These are phyloP conservation scores for Phytophthora pluvialis DNA, from an alignment of 352 stramenopile species.

Conservation along the genomic window DNA sequence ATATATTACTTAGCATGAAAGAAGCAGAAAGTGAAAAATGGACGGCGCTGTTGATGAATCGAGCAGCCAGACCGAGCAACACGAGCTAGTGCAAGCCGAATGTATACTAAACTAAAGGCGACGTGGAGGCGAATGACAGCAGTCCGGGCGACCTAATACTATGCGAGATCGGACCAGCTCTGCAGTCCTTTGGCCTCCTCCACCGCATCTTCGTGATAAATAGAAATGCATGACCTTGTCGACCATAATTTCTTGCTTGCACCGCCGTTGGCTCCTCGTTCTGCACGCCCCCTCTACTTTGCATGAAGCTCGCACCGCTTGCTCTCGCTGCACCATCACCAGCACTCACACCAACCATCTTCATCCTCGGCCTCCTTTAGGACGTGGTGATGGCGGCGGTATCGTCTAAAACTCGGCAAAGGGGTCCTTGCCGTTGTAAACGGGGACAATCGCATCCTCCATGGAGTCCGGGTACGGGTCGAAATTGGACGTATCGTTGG, in stretches of 20 bases:
- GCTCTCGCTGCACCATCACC: constrained; percentile 18
- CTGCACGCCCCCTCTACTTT: constrained; percentile 15
- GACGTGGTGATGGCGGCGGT: constrained; percentile 10
- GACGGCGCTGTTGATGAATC: constrained; percentile 9
- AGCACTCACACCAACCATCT: constrained; percentile 12
- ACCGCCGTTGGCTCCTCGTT: constrained; percentile 13
- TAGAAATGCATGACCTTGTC: constrained; percentile 41
- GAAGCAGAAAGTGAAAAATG: constrained; percentile 29
- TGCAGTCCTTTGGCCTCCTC: constrained; percentile 4
- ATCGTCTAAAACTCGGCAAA: constrained; percentile 92
- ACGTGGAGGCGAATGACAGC: constrained; percentile 13
- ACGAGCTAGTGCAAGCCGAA: constrained; percentile 29
- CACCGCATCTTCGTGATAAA: constrained; percentile 36
- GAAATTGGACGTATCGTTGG: constrained; percentile 97
- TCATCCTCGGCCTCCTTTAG: constrained; percentile 13
- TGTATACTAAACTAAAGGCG: constrained; percentile 41
- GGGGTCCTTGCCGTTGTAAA: constrained; percentile 93
- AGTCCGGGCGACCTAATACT: constrained; percentile 1
- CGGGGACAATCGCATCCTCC: constrained; percentile 91
- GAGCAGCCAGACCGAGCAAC: constrained; percentile 17
- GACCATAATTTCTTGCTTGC: constrained; percentile 42
- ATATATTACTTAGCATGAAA: constrained; percentile 37
- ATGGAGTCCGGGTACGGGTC: constrained; percentile 95
- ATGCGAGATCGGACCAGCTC: constrained; percentile 6
- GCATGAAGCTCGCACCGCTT: constrained; percentile 15